A percentile compares a stretch with the other conserved stretches of the same genome.
Evolutionary conservation across 1,139 yeast species (phyloP).

Genomic region (Magnusiomyces ingens): DNA sequence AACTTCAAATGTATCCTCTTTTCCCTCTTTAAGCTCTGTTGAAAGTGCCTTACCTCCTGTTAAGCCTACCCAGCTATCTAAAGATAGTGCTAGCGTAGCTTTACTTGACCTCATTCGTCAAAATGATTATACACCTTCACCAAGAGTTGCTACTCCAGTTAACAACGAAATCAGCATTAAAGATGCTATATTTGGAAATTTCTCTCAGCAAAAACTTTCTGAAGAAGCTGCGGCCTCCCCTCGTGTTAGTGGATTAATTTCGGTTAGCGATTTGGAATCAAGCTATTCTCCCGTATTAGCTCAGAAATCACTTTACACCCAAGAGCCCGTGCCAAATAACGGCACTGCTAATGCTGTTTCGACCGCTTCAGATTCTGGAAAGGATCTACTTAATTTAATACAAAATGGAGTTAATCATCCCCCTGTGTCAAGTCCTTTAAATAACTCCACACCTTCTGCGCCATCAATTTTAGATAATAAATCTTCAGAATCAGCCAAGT

Average conservation of each 20-base stretch:
- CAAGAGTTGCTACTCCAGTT: neutral
- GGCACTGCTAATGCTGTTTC: neutral
- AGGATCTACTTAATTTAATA: neutral
- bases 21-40: no score
- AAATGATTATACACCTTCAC: neutral
- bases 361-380: neutral
- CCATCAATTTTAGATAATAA: no score
- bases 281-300: neutral
- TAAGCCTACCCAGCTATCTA: neutral
- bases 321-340: neutral
- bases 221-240: neutral
- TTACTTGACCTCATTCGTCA: neutral
- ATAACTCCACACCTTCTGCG: no score
- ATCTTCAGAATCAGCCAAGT: no score
- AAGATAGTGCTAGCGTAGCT: neutral
- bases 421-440: no score
- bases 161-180: slow-evolving; percentile 1
- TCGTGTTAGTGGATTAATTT: neutral
- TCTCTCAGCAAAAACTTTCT: neutral
- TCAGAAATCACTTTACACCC: neutral
- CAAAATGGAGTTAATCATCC: neutral
- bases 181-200: neutral
- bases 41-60: no score
- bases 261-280: slow-evolving; percentile 1
- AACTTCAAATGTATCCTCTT: no score